Percentiles rank a stretch among this genome's conserved stretches.
Evolutionary conservation across 371 early-diverging fungal species (phyloP).

Genomic region (Fennellomyces sp.): DNA sequence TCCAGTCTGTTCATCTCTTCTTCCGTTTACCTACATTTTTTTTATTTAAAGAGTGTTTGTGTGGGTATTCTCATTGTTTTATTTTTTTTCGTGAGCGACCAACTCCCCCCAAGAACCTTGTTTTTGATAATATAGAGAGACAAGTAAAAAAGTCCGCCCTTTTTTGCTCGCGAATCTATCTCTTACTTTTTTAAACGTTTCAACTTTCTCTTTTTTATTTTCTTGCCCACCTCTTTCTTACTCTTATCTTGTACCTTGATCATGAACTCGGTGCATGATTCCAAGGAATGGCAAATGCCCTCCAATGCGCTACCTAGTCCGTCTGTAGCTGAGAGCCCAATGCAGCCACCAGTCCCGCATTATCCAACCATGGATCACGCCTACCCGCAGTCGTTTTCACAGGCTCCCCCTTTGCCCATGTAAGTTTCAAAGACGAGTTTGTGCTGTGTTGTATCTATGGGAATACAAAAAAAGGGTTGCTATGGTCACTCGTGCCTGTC

Average conservation of each 20-base stretch:
- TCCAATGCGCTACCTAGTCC: constrained; percentile 31
- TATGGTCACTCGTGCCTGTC: constrained; percentile 19
- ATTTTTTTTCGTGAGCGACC: too few relatives aligned
- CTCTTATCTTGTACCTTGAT: background rate
- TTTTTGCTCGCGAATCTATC: constrained; percentile 1
- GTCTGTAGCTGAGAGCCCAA: constrained; percentile 25
- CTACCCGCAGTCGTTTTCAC: constrained; percentile 29
- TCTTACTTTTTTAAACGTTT: background rate
- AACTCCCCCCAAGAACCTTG: background rate
- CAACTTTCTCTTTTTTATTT: constrained; percentile 1
- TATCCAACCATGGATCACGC: constrained; percentile 28
- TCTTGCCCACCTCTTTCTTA: background rate
- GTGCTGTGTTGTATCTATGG: too few relatives aligned
- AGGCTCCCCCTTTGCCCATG: constrained; percentile 37
- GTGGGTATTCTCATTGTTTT: too few relatives aligned
- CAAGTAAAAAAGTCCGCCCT: background rate
- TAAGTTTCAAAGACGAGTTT: too few relatives aligned
- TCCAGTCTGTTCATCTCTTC: too few relatives aligned
- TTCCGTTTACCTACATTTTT: too few relatives aligned
- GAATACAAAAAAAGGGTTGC: too few relatives aligned
- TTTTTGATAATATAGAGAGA: background rate
- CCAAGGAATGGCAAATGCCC: constrained; percentile 45
- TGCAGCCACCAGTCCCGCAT: constrained; percentile 23
- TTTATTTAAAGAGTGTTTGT: too few relatives aligned
- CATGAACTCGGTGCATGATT: constrained; percentile 41